Percentiles rank a stretch among this genome's conserved stretches.
phyloP scores from a whole-genome alignment of 495 filamentous ascomycete species.

The Lepidopterella palustris region DNA sequence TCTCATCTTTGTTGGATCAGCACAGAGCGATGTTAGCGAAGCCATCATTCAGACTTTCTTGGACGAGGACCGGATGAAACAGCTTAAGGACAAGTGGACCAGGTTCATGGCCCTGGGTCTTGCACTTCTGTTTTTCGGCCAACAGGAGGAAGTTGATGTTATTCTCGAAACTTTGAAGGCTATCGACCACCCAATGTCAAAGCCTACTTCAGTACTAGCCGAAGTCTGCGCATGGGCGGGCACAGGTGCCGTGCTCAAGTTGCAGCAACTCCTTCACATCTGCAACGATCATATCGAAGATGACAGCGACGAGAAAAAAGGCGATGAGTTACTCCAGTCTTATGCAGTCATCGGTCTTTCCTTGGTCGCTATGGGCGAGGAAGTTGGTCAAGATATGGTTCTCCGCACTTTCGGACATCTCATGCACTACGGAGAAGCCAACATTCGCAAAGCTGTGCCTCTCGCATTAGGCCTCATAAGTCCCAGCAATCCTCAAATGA shows the following conservation, averaged over 20 bases:
- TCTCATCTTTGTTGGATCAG: conserved; percentile 86
- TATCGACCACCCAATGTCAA: conserved; percentile 90
- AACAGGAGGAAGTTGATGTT: conserved; percentile 95
- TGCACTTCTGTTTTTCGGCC: conserved; percentile 89
- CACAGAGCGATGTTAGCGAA: conserved; percentile 78
- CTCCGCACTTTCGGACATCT: conserved; percentile 94
- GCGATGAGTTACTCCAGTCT: conserved; percentile 85
- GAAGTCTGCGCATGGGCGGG: conserved; percentile 97
- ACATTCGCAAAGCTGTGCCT: conserved; percentile 92
- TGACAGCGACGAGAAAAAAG: conserved; percentile 80
- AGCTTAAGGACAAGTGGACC: conserved; percentile 95
- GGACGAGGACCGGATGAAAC: conserved; percentile 78
- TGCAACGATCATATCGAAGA: conserved; percentile 98
- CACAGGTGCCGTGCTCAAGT: conserved; percentile 90
- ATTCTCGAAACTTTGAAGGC: conserved; percentile 91
- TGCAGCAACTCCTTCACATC: conserved; percentile 92
- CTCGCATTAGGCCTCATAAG: conserved; percentile 96
- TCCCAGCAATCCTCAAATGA: conserved; percentile 99
- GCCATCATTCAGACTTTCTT: conserved; percentile 84
- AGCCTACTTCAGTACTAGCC: conserved; percentile 80
- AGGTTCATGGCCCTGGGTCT: conserved; percentile 92
- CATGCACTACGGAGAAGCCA: conserved; percentile 98
- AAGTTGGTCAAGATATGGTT: conserved; percentile 98
- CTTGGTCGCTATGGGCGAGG: conserved; percentile 95
- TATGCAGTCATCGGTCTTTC: conserved; percentile 94